Percentiles rank a stretch among this genome's conserved stretches.
phyloP scores from a whole-genome alignment of 2,329 filamentous ascomycete species.

The Aspergillus pseudoterreus region DNA sequence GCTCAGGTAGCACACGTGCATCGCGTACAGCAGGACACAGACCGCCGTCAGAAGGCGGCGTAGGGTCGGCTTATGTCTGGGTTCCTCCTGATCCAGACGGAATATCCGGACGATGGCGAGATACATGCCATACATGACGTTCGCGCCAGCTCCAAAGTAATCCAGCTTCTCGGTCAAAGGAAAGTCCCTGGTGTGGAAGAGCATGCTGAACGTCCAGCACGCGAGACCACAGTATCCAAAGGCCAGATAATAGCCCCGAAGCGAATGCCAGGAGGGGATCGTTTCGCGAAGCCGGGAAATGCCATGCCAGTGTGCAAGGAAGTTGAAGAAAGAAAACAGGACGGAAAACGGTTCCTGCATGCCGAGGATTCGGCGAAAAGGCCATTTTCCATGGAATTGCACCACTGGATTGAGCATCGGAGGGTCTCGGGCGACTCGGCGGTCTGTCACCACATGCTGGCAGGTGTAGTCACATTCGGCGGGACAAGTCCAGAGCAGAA shows the following conservation, averaged over 20 bases:
- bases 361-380: conserved; percentile 83
- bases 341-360: conserved; percentile 95
- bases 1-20: conserved; percentile 79
- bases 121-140: conserved; percentile 86
- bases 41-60: conserved; percentile 71
- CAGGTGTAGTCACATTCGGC: conserved; percentile 97
- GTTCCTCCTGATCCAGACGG: conserved; percentile 63
- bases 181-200: conserved; percentile 93
- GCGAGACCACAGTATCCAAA: conserved; percentile 78
- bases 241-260: conserved; percentile 74
- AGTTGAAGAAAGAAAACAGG: conserved; percentile 88
- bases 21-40: conserved; percentile 67
- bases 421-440: conserved; percentile 62
- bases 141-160: conserved; percentile 90
- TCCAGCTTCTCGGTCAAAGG: conserved; percentile 84
- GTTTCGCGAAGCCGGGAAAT: conserved; percentile 65
- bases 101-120: conserved; percentile 80
- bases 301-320: conserved; percentile 77
- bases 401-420: conserved; percentile 66
- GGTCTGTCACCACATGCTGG: conserved; percentile 82
- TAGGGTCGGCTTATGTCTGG: conserved; percentile 49
- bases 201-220: conserved; percentile 82
- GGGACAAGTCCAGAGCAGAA: conserved; percentile 88
- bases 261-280: conserved; percentile 69
- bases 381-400: conserved; percentile 99